A percentile compares a stretch with the other conserved stretches of the same genome.
Evolutionary conservation across 129 eudicot species (phyloP).

Genomic region (Deinandra increscens): DNA sequence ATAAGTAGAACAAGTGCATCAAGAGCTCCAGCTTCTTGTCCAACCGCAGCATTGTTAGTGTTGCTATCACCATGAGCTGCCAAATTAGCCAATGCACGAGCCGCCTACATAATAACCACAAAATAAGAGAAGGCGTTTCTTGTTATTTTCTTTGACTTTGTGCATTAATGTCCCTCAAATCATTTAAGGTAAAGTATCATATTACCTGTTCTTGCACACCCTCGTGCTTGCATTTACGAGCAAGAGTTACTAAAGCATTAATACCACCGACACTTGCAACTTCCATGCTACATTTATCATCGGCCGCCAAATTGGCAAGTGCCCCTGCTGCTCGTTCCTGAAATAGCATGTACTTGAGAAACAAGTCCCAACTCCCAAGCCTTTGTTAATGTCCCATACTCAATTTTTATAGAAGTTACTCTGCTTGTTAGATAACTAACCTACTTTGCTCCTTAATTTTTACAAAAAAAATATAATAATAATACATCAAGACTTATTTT

Average conservation of each 20-base stretch:
- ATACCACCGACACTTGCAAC: constrained; percentile 89
- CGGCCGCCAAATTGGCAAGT: constrained; percentile 93
- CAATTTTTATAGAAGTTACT: background rate
- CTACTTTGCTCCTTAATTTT: background rate
- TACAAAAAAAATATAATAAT: background rate
- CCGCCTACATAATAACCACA: constrained; percentile 60
- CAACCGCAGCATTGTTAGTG: constrained; percentile 86
- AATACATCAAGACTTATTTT: background rate
- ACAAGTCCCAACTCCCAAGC: background rate
- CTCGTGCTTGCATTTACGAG: constrained; percentile 79
- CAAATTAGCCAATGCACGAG: constrained; percentile 97
- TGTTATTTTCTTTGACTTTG: constrained; percentile 11
- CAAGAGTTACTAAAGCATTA: constrained; percentile 88
- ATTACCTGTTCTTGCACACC: constrained; percentile 98
- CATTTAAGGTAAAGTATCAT: background rate
- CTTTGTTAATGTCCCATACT: background rate
- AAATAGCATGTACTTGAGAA: constrained; percentile 24
- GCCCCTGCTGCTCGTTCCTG: constrained; percentile 99
- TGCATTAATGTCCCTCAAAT: background rate
- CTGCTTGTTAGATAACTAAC: background rate
- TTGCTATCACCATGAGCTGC: constrained; percentile 99
- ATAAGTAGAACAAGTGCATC: constrained; percentile 91
- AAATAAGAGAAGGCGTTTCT: constrained; percentile 12
- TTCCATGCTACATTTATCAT: constrained; percentile 95
- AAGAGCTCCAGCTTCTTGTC: constrained; percentile 94